Evolutionary conservation across 306 rosid genomes (phyloP).

Genomic region (Ormosia emarginata): DNA sequence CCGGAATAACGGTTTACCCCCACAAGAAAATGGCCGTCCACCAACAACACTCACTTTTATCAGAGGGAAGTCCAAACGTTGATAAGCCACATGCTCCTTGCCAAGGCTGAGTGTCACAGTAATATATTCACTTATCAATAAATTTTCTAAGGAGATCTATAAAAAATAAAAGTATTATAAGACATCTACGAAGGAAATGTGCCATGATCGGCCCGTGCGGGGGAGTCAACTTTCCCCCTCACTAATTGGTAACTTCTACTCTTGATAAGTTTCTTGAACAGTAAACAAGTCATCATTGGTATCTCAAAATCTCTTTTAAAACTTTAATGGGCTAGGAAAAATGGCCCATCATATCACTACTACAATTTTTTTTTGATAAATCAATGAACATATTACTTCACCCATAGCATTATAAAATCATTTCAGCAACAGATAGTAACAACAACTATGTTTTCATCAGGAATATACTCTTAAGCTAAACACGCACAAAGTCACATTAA

Average conservation of each 20-base stretch:
- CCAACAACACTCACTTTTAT: conserved; percentile 80
- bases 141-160: conserved; percentile 5
- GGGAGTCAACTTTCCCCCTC: neutral
- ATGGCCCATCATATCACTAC: neutral
- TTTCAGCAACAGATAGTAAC: neutral
- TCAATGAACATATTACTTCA: neutral
- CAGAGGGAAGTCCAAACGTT: conserved; percentile 60
- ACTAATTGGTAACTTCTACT: neutral
- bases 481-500: neutral
- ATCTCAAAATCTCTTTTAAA: conserved; percentile 9
- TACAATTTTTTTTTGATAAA: neutral
- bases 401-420: conserved; percentile 4
- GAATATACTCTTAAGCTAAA: neutral
- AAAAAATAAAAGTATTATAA: conserved; percentile 12
- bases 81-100: conserved; percentile 73
- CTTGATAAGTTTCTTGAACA: neutral
- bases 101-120: conserved; percentile 69
- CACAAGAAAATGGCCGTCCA: conserved; percentile 87
- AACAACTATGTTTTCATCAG: neutral
- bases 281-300: neutral
- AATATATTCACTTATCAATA: conserved; percentile 28
- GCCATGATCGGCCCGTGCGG: neutral
- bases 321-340: neutral
- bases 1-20: conserved; percentile 61
- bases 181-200: conserved; percentile 15